These are phyloP conservation scores for Malassezia psittaci DNA, from an alignment of 1,284 basidiomycete species.

Conservation along the genomic window DNA sequence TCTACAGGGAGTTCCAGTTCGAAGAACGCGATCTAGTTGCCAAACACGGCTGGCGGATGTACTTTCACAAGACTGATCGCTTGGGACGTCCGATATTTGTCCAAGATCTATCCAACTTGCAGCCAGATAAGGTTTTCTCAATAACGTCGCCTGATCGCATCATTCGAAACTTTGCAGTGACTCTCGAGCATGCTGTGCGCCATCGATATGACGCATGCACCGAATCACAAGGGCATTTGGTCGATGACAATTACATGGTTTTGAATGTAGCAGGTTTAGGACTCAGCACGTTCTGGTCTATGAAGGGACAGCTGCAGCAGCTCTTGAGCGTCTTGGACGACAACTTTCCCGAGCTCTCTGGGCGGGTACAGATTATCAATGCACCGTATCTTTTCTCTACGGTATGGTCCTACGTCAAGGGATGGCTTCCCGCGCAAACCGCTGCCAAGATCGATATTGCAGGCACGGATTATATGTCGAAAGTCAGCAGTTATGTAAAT, in stretches of 20 bases:
- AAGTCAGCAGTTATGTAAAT: constrained; percentile 28
- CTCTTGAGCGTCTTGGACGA: constrained; percentile 34
- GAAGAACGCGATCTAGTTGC: constrained; percentile 35
- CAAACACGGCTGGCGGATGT: constrained; percentile 41
- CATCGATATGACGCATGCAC: constrained; percentile 34
- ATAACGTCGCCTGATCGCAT: constrained; percentile 36
- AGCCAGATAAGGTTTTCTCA: constrained; percentile 25
- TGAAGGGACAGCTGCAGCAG: constrained; percentile 39
- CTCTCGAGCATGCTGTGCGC: constrained; percentile 37
- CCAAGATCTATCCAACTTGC: constrained; percentile 38
- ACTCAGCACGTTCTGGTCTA: constrained; percentile 38
- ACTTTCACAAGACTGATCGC: constrained; percentile 42
- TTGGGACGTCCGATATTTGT: constrained; percentile 42
- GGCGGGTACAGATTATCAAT: constrained; percentile 46
- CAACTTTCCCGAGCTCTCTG: constrained; percentile 42
- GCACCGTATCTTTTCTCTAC: constrained; percentile 39
- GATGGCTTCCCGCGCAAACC: constrained; percentile 38
- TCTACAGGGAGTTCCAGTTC: constrained; percentile 29
- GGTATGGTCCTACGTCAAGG: constrained; percentile 40
- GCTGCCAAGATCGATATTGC: constrained; percentile 43
- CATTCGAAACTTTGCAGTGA: constrained; percentile 41
- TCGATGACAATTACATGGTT: constrained; percentile 46
- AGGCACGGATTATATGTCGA: constrained; percentile 26
- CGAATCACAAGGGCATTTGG: constrained; percentile 20
- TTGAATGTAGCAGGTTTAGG: constrained; percentile 39